Percentiles rank a stretch among this genome's conserved stretches.
Conservation (phyloP, 148 eudicot species). For the Drosera capensis region DNA sequence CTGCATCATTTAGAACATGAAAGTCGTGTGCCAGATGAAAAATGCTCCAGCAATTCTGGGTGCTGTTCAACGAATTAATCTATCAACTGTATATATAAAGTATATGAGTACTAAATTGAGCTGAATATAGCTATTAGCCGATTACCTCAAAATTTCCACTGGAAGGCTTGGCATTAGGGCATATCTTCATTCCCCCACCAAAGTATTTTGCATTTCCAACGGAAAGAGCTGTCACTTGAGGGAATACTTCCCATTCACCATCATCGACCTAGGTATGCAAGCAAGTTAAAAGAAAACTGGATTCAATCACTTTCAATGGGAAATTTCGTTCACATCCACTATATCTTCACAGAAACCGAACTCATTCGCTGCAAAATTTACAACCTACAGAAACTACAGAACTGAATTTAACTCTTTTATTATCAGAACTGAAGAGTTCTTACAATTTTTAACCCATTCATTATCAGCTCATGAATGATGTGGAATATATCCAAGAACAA, state of each 20-base stretch:
- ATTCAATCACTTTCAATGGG: not conserved
- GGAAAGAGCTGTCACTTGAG: slow-evolving; percentile 89
- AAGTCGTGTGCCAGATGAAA: too few species aligned
- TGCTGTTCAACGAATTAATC: too few species aligned
- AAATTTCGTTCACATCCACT: not conserved
- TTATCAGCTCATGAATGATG: too few species aligned
- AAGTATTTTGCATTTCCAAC: slow-evolving; percentile 90
- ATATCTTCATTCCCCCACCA: slow-evolving; percentile 99
- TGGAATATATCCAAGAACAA: not conserved
- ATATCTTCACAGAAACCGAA: not conserved
- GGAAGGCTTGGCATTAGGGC: slow-evolving; percentile 81
- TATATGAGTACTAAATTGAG: not conserved
- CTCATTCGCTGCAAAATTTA: too few species aligned
- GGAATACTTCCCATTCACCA: slow-evolving; percentile 76
- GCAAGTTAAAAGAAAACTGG: not conserved
- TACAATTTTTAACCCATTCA: too few species aligned
- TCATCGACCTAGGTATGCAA: slow-evolving; percentile 39
- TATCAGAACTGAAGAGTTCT: too few species aligned
- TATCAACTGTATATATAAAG: not conserved
- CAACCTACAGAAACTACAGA: too few species aligned
- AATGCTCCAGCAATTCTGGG: too few species aligned
- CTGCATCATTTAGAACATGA: too few species aligned
- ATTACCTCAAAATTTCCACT: slow-evolving; percentile 74
- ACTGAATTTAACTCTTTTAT: too few species aligned
- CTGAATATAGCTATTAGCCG: too few species aligned